Percentiles rank a stretch among this genome's conserved stretches.
phyloP scores from a whole-genome alignment of 2,329 filamentous ascomycete species.

The Hansfordia pulvinata region DNA sequence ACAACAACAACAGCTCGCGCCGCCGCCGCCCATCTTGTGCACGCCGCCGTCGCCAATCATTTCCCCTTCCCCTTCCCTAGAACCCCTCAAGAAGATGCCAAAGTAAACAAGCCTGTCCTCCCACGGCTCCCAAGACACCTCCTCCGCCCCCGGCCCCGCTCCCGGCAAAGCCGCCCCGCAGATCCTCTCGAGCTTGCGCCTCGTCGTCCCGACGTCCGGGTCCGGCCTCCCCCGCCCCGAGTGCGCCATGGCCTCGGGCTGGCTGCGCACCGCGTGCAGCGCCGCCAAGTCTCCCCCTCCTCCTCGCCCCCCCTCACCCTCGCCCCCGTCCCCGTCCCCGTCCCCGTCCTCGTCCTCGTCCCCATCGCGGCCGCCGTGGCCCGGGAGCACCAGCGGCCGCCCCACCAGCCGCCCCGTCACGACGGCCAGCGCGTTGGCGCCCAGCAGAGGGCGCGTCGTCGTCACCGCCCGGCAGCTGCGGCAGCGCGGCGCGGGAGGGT shows the following conservation, averaged over 20 bases:
- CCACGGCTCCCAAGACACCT: slow-evolving; percentile 3
- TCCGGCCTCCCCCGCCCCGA: slow-evolving; percentile 9
- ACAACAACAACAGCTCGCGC: too few relatives aligned
- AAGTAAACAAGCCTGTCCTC: slow-evolving; percentile 1
- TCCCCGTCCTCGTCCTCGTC: too few relatives aligned
- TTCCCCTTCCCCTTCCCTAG: slow-evolving; percentile 23
- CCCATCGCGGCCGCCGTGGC: background rate
- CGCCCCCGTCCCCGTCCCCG: too few relatives aligned
- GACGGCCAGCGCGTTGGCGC: too few relatives aligned
- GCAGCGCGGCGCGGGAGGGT: too few relatives aligned
- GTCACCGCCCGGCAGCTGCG: too few relatives aligned
- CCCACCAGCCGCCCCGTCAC: slow-evolving; percentile 12
- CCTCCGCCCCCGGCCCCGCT: too few relatives aligned
- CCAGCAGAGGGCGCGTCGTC: too few relatives aligned
- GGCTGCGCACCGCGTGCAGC: slow-evolving; percentile 8
- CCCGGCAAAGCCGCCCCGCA: too few relatives aligned
- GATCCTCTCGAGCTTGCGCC: too few relatives aligned
- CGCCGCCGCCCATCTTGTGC: slow-evolving; percentile 2
- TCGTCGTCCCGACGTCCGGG: slow-evolving; percentile 8
- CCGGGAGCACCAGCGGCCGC: slow-evolving; percentile 7
- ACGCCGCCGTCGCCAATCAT: slow-evolving; percentile 26
- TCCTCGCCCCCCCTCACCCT: too few relatives aligned
- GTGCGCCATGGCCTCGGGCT: slow-evolving; percentile 12
- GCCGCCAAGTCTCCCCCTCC: slow-evolving; percentile 8
- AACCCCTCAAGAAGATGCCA: slow-evolving; percentile 3